Conservation (phyloP, 768 basidiomycete genomes). For the Hygrophorus pudorinus region DNA sequence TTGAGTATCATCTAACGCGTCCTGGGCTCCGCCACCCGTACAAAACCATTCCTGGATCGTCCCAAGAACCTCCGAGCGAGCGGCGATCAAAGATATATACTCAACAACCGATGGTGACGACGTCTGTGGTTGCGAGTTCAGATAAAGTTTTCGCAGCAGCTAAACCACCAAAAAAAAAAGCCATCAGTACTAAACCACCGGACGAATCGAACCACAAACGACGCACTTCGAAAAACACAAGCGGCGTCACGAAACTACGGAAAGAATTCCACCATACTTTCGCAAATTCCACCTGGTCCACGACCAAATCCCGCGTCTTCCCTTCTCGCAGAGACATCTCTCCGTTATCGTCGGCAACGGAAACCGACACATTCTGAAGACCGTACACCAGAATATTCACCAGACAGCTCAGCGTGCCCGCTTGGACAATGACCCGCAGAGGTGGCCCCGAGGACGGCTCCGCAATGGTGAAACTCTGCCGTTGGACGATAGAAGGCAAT, state of each 20-base stretch:
- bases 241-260: conserved; percentile 70
- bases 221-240: conserved; percentile 77
- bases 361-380: conserved; percentile 65
- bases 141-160: conserved; percentile 70
- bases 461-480: conserved; percentile 44
- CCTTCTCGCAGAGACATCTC: conserved; percentile 72
- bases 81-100: conserved; percentile 37
- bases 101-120: conserved; percentile 33
- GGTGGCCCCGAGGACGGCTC: conserved; percentile 64
- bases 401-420: conserved; percentile 66
- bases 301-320: conserved; percentile 59
- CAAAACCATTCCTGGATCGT: conserved; percentile 65
- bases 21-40: conserved; percentile 68
- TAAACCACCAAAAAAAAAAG: conserved; percentile 24
- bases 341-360: conserved; percentile 80
- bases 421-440: conserved; percentile 66
- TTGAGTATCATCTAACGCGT: conserved; percentile 61
- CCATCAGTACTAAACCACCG: conserved; percentile 1
- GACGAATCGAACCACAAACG: not conserved
- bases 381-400: conserved; percentile 73
- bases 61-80: conserved; percentile 54
- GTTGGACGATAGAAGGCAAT: conserved; percentile 63
- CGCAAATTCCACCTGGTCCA: conserved; percentile 67
- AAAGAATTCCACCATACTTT: conserved; percentile 79
- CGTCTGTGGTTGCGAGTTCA: conserved; percentile 36